These are phyloP conservation scores for Strobilomyces echinocephalus DNA, from an alignment of 768 basidiomycete genomes.

Conservation along the genomic window DNA sequence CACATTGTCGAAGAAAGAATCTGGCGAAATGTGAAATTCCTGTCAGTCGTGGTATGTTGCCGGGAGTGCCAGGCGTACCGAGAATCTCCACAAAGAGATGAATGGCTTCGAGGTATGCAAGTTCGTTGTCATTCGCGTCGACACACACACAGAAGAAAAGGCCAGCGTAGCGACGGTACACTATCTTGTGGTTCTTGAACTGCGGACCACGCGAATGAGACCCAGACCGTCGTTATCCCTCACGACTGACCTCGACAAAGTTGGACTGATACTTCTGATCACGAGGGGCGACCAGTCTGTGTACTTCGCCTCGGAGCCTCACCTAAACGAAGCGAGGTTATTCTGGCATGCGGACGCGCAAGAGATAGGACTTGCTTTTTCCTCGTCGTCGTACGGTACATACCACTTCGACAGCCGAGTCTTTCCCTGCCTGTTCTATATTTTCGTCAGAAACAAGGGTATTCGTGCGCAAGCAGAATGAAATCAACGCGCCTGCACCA, in stretches of 20 bases:
- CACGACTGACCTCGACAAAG: conserved; percentile 85
- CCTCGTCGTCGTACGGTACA: conserved; percentile 97
- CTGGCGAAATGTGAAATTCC: conserved; percentile 36
- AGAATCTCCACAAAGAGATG: conserved; percentile 98
- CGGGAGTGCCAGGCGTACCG: conserved; percentile 46
- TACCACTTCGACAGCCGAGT: conserved; percentile 98
- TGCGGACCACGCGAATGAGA: conserved; percentile 29
- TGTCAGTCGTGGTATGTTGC: not conserved
- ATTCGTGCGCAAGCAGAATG: not conserved
- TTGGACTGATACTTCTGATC: conserved; percentile 99
- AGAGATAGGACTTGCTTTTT: conserved; percentile 61
- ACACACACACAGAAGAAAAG: conserved; percentile 98
- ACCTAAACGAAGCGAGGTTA: conserved; percentile 46
- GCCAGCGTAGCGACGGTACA: conserved; percentile 95
- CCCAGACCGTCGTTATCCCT: not conserved
- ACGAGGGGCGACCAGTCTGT: conserved; percentile 89
- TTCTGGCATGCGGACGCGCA: not conserved
- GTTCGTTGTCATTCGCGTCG: conserved; percentile 96
- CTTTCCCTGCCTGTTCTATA: conserved; percentile 95
- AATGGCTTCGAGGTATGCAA: conserved; percentile 95
- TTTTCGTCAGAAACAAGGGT: not conserved
- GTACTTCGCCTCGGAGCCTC: conserved; percentile 92
- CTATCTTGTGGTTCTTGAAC: conserved; percentile 98
- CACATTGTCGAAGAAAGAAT: conserved; percentile 98
- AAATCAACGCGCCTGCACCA: conserved; percentile 71